phyloP scores from a whole-genome alignment of 2,329 filamentous ascomycete genomes.

The Penicillium sp. region DNA sequence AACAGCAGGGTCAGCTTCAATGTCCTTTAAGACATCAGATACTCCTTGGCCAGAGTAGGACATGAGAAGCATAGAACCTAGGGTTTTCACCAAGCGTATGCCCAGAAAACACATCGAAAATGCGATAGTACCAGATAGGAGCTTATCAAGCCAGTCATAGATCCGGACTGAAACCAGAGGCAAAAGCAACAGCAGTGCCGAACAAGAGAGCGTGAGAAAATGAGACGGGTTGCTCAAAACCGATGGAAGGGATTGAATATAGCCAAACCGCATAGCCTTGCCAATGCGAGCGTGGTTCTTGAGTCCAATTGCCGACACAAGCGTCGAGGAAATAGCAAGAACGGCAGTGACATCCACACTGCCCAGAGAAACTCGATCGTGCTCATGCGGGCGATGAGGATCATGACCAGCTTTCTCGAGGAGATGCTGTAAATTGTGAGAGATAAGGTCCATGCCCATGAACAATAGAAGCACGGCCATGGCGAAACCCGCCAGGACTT shows the following conservation, averaged over 20 bases:
- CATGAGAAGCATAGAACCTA: slow-evolving; percentile 96
- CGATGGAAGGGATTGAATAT: slow-evolving; percentile 76
- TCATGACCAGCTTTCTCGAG: slow-evolving; percentile 75
- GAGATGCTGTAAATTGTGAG: slow-evolving; percentile 89
- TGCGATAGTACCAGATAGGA: slow-evolving; percentile 78
- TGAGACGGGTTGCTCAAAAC: slow-evolving; percentile 94
- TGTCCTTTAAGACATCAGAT: slow-evolving; percentile 75
- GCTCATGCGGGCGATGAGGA: slow-evolving; percentile 67
- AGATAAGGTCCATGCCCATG: slow-evolving; percentile 92
- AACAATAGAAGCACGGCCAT: slow-evolving; percentile 97
- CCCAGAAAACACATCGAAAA: slow-evolving; percentile 86
- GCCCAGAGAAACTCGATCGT: slow-evolving; percentile 69
- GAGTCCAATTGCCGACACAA: slow-evolving; percentile 81
- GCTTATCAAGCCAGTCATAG: slow-evolving; percentile 78
- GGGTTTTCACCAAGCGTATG: slow-evolving; percentile 74
- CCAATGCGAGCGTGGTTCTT: slow-evolving; percentile 91
- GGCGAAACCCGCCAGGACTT: slow-evolving; percentile 92
- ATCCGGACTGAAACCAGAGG: slow-evolving; percentile 78
- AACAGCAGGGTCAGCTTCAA: slow-evolving; percentile 76
- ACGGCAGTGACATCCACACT: slow-evolving; percentile 78
- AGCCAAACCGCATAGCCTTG: slow-evolving; percentile 82
- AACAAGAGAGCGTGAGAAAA: slow-evolving; percentile 87
- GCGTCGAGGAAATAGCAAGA: slow-evolving; percentile 75
- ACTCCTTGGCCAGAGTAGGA: slow-evolving; percentile 67
- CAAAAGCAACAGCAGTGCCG: slow-evolving; percentile 73